Percentiles rank a stretch among this genome's conserved stretches.
These are phyloP conservation scores for Diospyros lotus DNA, from an alignment of 148 eudicot species.

Conservation along the genomic window DNA sequence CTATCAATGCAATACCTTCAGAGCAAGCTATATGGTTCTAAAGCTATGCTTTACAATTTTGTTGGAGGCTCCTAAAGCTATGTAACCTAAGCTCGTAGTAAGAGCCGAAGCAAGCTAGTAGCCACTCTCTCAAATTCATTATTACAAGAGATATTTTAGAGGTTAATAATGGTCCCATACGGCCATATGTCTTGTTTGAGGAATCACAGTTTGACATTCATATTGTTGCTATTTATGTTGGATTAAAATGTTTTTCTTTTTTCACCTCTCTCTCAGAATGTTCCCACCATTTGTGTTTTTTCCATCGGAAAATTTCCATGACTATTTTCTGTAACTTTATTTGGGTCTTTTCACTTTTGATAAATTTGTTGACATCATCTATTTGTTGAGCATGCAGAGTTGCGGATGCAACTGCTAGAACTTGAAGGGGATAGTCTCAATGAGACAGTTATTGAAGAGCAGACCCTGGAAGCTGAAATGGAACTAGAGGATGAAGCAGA, in stretches of 20 bases:
- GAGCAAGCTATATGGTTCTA: too few relatives aligned
- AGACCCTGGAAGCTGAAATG: constrained; percentile 41
- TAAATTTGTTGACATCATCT: not conserved
- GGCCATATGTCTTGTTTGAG: not conserved
- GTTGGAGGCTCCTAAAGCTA: too few relatives aligned
- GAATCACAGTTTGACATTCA: not conserved
- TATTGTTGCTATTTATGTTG: not conserved
- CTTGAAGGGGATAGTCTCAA: constrained; percentile 57
- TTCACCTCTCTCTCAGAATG: too few relatives aligned
- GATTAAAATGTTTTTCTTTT: not conserved
- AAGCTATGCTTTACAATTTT: too few relatives aligned
- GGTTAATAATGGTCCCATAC: too few relatives aligned
- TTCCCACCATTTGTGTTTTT: not conserved
- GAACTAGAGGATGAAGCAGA: constrained; percentile 70
- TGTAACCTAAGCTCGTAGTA: too few relatives aligned
- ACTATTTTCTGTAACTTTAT: not conserved
- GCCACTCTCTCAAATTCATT: too few relatives aligned
- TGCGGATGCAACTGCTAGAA: constrained; percentile 67
- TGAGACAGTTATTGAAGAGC: constrained; percentile 46
- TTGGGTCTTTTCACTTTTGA: not conserved
- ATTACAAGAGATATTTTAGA: too few relatives aligned
- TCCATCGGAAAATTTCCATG: not conserved
- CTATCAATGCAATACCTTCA: too few relatives aligned
- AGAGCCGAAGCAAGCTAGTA: too few relatives aligned
- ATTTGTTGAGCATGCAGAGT: constrained; percentile 37